Percentiles rank a stretch among this genome's conserved stretches.
phyloP scores from a whole-genome alignment of 192 early-diverging fungal genomes.

The Piromyces finnis region DNA sequence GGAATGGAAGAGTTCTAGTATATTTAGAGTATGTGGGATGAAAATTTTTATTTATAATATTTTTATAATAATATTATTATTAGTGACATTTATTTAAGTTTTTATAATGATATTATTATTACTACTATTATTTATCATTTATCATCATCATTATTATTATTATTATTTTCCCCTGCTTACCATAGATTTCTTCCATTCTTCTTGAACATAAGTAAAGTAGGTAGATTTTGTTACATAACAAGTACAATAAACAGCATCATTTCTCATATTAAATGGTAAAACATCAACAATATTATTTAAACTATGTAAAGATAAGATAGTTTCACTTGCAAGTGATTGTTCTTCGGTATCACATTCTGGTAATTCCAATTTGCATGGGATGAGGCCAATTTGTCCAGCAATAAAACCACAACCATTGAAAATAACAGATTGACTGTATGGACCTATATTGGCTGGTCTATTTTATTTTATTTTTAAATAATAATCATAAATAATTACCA shows the following conservation, averaged over 20 bases:
- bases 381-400: constrained; percentile 63
- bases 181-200: constrained; percentile 12
- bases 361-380: constrained; percentile 40
- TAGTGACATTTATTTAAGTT: not conserved
- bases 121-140: too few relatives aligned
- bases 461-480: not conserved
- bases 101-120: too few relatives aligned
- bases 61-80: not conserved
- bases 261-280: constrained; percentile 2
- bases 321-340: constrained; percentile 21
- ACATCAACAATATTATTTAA: constrained; percentile 23
- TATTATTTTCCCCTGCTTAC: too few relatives aligned
- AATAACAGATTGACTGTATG: constrained; percentile 55
- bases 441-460: constrained; percentile 69
- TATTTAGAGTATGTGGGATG: too few relatives aligned
- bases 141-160: too few relatives aligned
- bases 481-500: too few relatives aligned
- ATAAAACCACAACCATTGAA: constrained; percentile 30
- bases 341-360: constrained; percentile 10
- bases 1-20: constrained; percentile 9
- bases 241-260: constrained; percentile 23
- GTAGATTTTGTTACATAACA: constrained; percentile 28
- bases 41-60: not conserved
- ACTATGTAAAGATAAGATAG: constrained; percentile 28
- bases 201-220: constrained; percentile 8